These are phyloP conservation scores for Colletotrichum agaves DNA, from an alignment of 2,329 filamentous ascomycete species.

Conservation along the genomic window DNA sequence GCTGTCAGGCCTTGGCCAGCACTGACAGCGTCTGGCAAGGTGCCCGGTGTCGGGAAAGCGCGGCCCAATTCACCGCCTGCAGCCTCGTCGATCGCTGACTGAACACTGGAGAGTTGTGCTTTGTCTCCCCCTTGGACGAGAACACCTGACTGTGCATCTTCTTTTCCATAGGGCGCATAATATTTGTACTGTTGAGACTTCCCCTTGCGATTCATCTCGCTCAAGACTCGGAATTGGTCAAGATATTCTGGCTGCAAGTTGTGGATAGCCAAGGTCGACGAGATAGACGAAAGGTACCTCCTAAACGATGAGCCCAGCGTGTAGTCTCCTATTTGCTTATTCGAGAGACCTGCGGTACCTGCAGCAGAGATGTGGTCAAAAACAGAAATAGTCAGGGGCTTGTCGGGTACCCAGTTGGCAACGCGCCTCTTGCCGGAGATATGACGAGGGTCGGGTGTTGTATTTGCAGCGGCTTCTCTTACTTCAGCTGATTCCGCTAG, in stretches of 20 bases:
- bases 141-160: background rate
- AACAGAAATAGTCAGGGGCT: slow-evolving; percentile 46
- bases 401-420: slow-evolving; percentile 46
- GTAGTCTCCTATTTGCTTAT: slow-evolving; percentile 44
- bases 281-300: slow-evolving; percentile 48
- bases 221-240: slow-evolving; percentile 34
- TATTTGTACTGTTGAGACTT: slow-evolving; percentile 36
- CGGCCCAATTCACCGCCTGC: background rate
- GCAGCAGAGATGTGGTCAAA: slow-evolving; percentile 49
- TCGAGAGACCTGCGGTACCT: slow-evolving; percentile 45
- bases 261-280: slow-evolving; percentile 43
- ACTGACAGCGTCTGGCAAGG: background rate
- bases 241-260: slow-evolving; percentile 34
- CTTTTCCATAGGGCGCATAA: slow-evolving; percentile 1
- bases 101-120: background rate
- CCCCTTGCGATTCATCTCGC: slow-evolving; percentile 35
- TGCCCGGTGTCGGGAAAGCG: background rate
- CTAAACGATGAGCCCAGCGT: slow-evolving; percentile 46
- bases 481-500: background rate
- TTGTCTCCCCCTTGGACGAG: background rate
- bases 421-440: slow-evolving; percentile 4
- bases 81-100: no score
- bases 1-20: slow-evolving; percentile 14
- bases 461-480: background rate
- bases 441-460: background rate